A percentile compares a stretch with the other conserved stretches of the same genome.
These are phyloP conservation scores for Bipolaris bicolor DNA, from an alignment of 2,329 filamentous ascomycete species.

Conservation along the genomic window DNA sequence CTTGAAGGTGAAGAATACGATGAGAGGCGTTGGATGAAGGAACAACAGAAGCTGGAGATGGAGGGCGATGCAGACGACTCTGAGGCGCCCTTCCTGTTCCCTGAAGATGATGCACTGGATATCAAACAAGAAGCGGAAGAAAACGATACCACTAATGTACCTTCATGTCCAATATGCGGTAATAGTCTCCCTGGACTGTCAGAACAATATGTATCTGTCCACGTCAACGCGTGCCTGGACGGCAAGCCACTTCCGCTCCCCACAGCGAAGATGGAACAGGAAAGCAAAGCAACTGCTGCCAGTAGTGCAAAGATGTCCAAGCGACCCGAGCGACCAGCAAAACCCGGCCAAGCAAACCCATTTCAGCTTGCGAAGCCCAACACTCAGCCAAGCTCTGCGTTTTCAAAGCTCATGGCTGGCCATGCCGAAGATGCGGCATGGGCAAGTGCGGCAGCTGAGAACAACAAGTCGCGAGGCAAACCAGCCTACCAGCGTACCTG, in stretches of 20 bases:
- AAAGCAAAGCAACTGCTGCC: slow-evolving; percentile 14
- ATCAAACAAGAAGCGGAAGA: slow-evolving; percentile 4
- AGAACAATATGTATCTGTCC: slow-evolving; percentile 72
- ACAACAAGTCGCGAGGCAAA: slow-evolving; percentile 79
- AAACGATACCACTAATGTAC: slow-evolving; percentile 26
- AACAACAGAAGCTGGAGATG: slow-evolving; percentile 63
- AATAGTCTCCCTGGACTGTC: slow-evolving; percentile 62
- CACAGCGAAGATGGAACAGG: slow-evolving; percentile 20
- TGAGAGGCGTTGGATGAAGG: slow-evolving; percentile 71
- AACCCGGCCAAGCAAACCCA: slow-evolving; percentile 81
- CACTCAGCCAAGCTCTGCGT: slow-evolving; percentile 67
- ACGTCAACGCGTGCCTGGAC: slow-evolving; percentile 94
- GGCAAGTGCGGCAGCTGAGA: slow-evolving; percentile 81
- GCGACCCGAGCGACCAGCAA: slow-evolving; percentile 68
- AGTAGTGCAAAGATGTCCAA: slow-evolving; percentile 63
- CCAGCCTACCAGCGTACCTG: slow-evolving; percentile 88
- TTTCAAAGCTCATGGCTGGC: slow-evolving; percentile 89
- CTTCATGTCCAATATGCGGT: slow-evolving; percentile 79
- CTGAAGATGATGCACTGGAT: slow-evolving; percentile 27
- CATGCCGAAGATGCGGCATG: slow-evolving; percentile 91
- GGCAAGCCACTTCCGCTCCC: slow-evolving; percentile 71
- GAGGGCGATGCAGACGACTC: slow-evolving; percentile 59
- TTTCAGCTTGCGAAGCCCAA: slow-evolving; percentile 62
- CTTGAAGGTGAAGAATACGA: slow-evolving; percentile 60
- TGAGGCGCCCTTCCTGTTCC: slow-evolving; percentile 50